These are phyloP conservation scores for Closterium sp. DNA, from an alignment of 139 green algal genomes.

Conservation along the genomic window DNA sequence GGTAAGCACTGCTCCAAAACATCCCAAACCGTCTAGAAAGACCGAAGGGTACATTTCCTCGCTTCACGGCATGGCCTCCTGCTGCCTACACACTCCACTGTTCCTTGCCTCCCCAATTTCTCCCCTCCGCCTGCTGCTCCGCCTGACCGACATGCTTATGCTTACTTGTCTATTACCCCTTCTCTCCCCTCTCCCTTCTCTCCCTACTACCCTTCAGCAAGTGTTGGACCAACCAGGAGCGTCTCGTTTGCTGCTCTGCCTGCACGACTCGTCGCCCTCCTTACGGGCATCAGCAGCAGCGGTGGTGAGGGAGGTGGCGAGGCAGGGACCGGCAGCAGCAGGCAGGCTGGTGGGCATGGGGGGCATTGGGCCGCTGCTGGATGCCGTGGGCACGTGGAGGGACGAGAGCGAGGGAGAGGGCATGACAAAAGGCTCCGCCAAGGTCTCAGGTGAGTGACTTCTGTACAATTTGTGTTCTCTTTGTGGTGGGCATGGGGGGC, in stretches of 20 bases:
- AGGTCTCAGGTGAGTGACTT: no score
- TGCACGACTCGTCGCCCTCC: conserved; percentile 81
- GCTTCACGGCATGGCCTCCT: no score
- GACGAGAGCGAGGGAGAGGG: no score
- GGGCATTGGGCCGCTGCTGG: conserved; percentile 65
- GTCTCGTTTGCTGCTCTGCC: conserved; percentile 81
- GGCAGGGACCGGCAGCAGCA: conserved; percentile 85
- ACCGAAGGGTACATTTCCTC: no score
- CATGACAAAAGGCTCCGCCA: no score
- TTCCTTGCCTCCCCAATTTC: background rate
- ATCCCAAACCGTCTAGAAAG: background rate
- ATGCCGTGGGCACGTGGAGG: no score
- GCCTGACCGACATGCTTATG: conserved; percentile 80
- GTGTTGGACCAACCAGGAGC: conserved; percentile 86
- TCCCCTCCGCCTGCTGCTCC: conserved; percentile 82
- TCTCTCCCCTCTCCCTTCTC: background rate
- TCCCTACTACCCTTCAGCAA: conserved; percentile 33
- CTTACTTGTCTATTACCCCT: no score
- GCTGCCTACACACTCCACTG: background rate
- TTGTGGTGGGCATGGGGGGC: conserved; percentile 77
- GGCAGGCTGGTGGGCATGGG: conserved; percentile 82
- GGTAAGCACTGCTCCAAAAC: background rate
- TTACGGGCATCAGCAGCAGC: conserved; percentile 78
- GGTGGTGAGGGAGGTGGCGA: conserved; percentile 67
- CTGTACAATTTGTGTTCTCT: no score